Evolutionary conservation across 2,329 filamentous ascomycete genomes (phyloP).

Genomic region (Cladophialophora carrionii): DNA sequence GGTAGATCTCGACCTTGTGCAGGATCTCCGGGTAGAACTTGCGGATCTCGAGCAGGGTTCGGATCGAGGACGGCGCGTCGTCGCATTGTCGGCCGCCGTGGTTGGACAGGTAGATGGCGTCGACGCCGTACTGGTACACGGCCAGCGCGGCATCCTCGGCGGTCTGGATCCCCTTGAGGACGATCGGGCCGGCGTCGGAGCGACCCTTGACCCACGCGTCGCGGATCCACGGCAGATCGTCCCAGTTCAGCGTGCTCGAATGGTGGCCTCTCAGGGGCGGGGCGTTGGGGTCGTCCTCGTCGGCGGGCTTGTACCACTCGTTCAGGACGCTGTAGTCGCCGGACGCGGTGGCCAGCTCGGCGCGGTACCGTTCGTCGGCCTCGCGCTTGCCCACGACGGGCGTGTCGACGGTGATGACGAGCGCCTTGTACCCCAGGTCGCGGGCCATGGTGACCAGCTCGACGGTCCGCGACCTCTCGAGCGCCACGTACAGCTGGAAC

Average conservation of each 20-base stretch:
- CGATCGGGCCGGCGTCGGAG: conserved; percentile 55
- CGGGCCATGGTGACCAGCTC: conserved; percentile 48
- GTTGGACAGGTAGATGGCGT: conserved; percentile 62
- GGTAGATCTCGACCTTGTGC: conserved; percentile 55
- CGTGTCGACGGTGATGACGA: conserved; percentile 39
- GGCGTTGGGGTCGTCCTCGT: conserved; percentile 54
- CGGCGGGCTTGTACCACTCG: conserved; percentile 48
- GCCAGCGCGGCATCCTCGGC: conserved; percentile 60
- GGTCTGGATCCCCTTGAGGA: conserved; percentile 61
- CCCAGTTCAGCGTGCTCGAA: conserved; percentile 58
- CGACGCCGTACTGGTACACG: conserved; percentile 51
- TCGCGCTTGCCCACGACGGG: conserved; percentile 57
- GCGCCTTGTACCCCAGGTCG: conserved; percentile 28
- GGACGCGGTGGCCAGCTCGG: conserved; percentile 42
- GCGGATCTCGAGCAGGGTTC: conserved; percentile 58
- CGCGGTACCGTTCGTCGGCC: conserved; percentile 59
- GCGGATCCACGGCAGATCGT: conserved; percentile 58
- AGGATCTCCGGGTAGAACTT: conserved; percentile 56
- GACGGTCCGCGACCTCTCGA: conserved; percentile 53
- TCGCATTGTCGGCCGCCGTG: conserved; percentile 63
- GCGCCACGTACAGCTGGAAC: conserved; percentile 59
- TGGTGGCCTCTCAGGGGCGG: conserved; percentile 58
- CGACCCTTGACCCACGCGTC: conserved; percentile 42
- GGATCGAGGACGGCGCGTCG: conserved; percentile 53
- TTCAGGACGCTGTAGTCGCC: conserved; percentile 39